Conservation (phyloP, 257 asterid genomes). For the Solanum paucissectum region DNA sequence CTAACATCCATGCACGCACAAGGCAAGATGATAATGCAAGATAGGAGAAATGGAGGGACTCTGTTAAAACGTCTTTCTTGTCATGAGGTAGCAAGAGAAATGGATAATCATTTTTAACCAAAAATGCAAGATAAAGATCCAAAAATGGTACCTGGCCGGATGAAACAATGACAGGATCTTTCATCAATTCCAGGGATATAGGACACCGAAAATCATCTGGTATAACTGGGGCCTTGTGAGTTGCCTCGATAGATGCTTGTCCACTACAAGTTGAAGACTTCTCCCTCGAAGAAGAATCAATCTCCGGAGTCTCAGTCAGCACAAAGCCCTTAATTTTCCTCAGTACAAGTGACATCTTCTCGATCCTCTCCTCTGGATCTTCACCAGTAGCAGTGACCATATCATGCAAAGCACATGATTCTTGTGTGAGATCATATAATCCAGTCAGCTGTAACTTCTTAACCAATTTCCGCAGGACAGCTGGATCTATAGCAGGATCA, state of each 20-base stretch:
- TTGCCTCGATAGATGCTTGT: conserved; percentile 29
- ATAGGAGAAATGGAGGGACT: neutral
- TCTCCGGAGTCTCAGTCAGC: conserved; percentile 63
- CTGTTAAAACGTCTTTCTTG: neutral
- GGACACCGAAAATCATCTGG: conserved; percentile 99
- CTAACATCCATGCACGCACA: neutral
- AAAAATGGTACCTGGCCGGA: conserved; percentile 77
- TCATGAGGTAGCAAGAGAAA: conserved; percentile 6
- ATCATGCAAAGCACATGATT: conserved; percentile 92
- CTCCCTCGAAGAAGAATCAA: conserved; percentile 26
- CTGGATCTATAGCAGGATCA: conserved; percentile 36
- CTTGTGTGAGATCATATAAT: conserved; percentile 80
- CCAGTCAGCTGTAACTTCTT: conserved; percentile 73
- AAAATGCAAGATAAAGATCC: neutral
- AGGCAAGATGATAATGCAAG: neutral
- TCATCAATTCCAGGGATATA: conserved; percentile 87
- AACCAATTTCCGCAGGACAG: conserved; percentile 49
- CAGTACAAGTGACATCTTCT: conserved; percentile 85
- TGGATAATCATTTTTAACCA: neutral
- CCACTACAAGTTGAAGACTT: conserved; percentile 44
- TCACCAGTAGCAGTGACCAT: conserved; percentile 80
- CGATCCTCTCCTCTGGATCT: conserved; percentile 82
- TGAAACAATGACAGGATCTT: conserved; percentile 96
- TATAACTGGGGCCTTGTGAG: conserved; percentile 46
- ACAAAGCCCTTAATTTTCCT: conserved; percentile 92